Conservation (phyloP, 2,329 filamentous ascomycete genomes). For the Phaeosphaeriaceae sp. region DNA sequence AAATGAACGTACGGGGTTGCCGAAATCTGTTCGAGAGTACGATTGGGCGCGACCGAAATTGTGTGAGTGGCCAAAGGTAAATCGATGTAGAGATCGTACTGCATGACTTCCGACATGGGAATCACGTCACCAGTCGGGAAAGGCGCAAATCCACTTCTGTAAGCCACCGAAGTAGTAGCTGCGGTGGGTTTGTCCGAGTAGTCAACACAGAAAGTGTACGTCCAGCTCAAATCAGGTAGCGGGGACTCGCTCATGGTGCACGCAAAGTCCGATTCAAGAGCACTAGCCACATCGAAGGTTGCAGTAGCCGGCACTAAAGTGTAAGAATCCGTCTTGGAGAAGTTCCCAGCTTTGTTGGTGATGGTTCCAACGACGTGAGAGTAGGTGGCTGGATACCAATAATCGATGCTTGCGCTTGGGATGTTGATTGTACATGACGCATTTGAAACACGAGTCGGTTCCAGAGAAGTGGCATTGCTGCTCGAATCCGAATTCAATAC, state of each 20-base stretch:
- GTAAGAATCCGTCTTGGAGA: conserved; percentile 21
- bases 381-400: conserved; percentile 43
- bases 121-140: conserved; percentile 33
- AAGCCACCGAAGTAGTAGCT: conserved; percentile 37
- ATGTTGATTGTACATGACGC: conserved; percentile 44
- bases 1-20: conserved; percentile 54
- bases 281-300: conserved; percentile 35
- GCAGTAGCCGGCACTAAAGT: conserved; percentile 29
- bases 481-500: background rate
- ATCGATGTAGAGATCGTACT: conserved; percentile 21
- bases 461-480: conserved; percentile 3
- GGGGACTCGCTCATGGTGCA: conserved; percentile 31
- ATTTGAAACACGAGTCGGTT: conserved; percentile 16
- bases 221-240: conserved; percentile 28
- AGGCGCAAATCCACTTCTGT: conserved; percentile 27
- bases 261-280: conserved; percentile 26
- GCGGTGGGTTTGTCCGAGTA: conserved; percentile 43
- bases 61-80: conserved; percentile 29
- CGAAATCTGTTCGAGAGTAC: conserved; percentile 34
- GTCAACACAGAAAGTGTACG: conserved; percentile 25
- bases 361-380: conserved; percentile 27
- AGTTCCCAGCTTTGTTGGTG: conserved; percentile 22
- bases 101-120: conserved; percentile 15
- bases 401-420: conserved; percentile 40
- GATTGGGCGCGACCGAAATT: conserved; percentile 31